Evolutionary conservation across 345 rosid species (phyloP), one percentile per base, ranked within the genome.

Genomic region (Balakata baccata): DNA sequence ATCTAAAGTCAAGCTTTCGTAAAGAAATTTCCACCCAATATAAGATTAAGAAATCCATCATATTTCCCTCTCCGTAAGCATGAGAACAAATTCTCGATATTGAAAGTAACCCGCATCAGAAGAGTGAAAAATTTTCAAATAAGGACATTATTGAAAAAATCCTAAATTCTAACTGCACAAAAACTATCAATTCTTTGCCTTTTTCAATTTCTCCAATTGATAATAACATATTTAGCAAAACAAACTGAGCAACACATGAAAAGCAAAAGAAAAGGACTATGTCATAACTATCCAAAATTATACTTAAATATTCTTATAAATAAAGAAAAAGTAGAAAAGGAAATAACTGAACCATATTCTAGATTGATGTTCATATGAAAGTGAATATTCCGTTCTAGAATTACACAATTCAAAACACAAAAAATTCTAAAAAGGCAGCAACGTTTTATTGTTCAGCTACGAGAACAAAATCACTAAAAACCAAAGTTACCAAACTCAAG

Each of bases 401-500:
- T 17, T 51, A 11, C 22, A 25, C 58, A 25, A 50, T 49, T 67
- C 3, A 25, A 25, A 45, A 50, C 1, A 7, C 57, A 18, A 57
- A 17, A 8, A 7, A 43, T 43, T 52, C 62, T 54, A 16, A 54
- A 66, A 66, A 14, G 13, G 12, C 20, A 11, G 6, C 6, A 23
- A 47, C n/a, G 7, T 16, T 23, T 10, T 16, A 49, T 50, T 41
- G 59, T 22, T 34, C 58, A 68, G 71, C 41, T 34, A 22, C 16
- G 20, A 50, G 12, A 46, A 3, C n/a, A n/a, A 29, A 52, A 68
- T 38, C 62, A 63, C 29, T 46, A 18, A 18, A 71, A 61, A 46
- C 58, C 45, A 61, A 73, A 63, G 41, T 20, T 56, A 46, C 58
- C 45, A 61, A 73, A 63, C 47, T 20, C 60, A 68, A 66, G 78